Conservation (phyloP, 345 rosid species). For the Salix koriyanagi region DNA sequence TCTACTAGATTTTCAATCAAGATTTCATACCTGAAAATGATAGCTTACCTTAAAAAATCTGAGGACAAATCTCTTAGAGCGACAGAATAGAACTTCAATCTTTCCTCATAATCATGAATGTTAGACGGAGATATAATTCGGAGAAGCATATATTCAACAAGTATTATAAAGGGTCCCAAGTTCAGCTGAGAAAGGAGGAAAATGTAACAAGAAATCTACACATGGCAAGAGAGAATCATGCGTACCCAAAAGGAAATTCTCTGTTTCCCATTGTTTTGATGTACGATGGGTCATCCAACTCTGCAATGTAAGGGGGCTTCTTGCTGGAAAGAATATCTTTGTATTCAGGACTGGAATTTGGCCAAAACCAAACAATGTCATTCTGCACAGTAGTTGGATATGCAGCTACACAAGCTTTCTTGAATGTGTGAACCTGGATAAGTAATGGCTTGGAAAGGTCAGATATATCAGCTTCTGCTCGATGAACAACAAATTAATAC, state of each 20-base stretch:
- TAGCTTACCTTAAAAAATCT: not conserved
- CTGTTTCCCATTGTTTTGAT: conserved; percentile 48
- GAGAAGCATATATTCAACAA: not conserved
- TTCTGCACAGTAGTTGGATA: conserved; percentile 74
- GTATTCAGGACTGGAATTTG: conserved; percentile 60
- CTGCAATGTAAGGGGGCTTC: conserved; percentile 65
- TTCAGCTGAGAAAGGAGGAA: not conserved
- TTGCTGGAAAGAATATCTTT: conserved; percentile 53
- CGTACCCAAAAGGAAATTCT: conserved; percentile 82
- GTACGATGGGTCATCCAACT: conserved; percentile 72
- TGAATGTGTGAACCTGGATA: conserved; percentile 59
- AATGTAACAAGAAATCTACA: not conserved
- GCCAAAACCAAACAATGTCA: conserved; percentile 90
- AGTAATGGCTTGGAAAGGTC: conserved; percentile 1
- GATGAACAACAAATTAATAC: not conserved
- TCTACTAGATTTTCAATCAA: conserved; percentile 85
- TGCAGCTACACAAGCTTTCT: conserved; percentile 70
- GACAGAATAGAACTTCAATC: no score
- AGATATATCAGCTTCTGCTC: not conserved
- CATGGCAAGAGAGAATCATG: not conserved
- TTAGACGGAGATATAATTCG: not conserved
- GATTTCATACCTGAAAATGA: conserved; percentile 64
- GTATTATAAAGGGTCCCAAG: not conserved
- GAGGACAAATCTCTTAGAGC: not conserved
- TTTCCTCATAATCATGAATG: not conserved